These are phyloP conservation scores for Parmelia sp. DNA, from an alignment of 495 filamentous ascomycete species.

Conservation along the genomic window DNA sequence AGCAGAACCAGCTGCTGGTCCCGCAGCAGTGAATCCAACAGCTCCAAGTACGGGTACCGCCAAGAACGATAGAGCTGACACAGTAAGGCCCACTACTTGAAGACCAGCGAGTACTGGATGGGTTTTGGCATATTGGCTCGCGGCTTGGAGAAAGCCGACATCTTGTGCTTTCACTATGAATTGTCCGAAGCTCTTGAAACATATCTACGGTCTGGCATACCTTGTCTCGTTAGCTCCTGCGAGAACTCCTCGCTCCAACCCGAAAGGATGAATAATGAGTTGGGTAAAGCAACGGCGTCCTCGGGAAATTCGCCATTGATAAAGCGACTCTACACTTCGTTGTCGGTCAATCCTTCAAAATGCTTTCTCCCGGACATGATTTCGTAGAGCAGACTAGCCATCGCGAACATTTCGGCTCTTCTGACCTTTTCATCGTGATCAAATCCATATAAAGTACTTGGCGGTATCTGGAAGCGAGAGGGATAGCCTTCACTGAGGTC, in stretches of 20 bases:
- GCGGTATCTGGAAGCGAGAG: constrained; percentile 18
- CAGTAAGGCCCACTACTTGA: not conserved
- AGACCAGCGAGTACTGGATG: constrained; percentile 4
- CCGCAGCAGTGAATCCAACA: constrained; percentile 17
- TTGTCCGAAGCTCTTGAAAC: not conserved
- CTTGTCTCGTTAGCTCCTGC: constrained; percentile 8
- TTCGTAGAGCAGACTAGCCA: constrained; percentile 24
- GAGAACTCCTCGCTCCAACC: constrained; percentile 23
- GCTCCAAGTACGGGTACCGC: constrained; percentile 18
- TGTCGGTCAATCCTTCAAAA: constrained; percentile 20
- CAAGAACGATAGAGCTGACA: constrained; percentile 6
- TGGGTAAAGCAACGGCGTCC: constrained; percentile 17
- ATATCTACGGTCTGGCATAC: not conserved
- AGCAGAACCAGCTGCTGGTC: constrained; percentile 17
- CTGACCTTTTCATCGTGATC: constrained; percentile 15
- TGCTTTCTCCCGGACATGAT: constrained; percentile 22
- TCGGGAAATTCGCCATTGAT: constrained; percentile 21
- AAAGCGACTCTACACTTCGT: constrained; percentile 19
- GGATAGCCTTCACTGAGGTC: constrained; percentile 10
- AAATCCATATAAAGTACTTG: constrained; percentile 9
- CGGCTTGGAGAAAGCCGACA: not conserved
- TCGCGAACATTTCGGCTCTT: constrained; percentile 21
- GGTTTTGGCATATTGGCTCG: constrained; percentile 6
- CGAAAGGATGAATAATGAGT: constrained; percentile 17
- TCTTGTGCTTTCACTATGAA: constrained; percentile 2